A percentile compares a stretch with the other conserved stretches of the same genome.
These are phyloP conservation scores for Suhomyces atakaporum DNA, from an alignment of 1,139 yeast species.

Conservation along the genomic window DNA sequence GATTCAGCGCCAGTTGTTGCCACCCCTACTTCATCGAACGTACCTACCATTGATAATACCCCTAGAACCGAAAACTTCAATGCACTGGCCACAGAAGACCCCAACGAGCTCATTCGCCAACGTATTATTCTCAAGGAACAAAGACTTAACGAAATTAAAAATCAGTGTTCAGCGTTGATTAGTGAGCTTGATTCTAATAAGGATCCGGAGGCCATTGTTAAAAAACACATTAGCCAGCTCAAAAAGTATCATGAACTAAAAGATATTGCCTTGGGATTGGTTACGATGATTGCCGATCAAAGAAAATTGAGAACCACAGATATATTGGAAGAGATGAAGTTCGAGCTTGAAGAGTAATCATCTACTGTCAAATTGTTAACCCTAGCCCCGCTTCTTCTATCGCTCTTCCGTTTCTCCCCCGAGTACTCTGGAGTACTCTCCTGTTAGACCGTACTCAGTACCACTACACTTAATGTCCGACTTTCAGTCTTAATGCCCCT, in stretches of 20 bases:
- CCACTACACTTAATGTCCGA: slow-evolving; percentile 5
- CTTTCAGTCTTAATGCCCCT: slow-evolving; percentile 4
- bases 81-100: slow-evolving; percentile 7
- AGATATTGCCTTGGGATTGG: slow-evolving; percentile 51
- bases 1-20: slow-evolving; percentile 3
- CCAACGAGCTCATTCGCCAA: slow-evolving; percentile 13
- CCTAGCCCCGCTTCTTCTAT: too few species aligned
- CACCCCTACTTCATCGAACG: slow-evolving; percentile 4
- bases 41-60: slow-evolving; percentile 13
- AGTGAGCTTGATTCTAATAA: slow-evolving; percentile 32
- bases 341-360: slow-evolving; percentile 20
- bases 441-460: too few species aligned
- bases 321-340: slow-evolving; percentile 39
- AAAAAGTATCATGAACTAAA: slow-evolving; percentile 51
- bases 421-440: too few species aligned
- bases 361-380: too few species aligned
- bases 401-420: too few species aligned
- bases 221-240: slow-evolving; percentile 44
- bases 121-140: slow-evolving; percentile 23
- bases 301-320: slow-evolving; percentile 43
- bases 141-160: slow-evolving; percentile 35
- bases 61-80: slow-evolving; percentile 10
- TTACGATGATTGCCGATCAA: slow-evolving; percentile 54
- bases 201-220: slow-evolving; percentile 33
- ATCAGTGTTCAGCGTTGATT: slow-evolving; percentile 37